Conservation (phyloP, 2,329 filamentous ascomycete species). For the Coleophoma cylindrospora region DNA sequence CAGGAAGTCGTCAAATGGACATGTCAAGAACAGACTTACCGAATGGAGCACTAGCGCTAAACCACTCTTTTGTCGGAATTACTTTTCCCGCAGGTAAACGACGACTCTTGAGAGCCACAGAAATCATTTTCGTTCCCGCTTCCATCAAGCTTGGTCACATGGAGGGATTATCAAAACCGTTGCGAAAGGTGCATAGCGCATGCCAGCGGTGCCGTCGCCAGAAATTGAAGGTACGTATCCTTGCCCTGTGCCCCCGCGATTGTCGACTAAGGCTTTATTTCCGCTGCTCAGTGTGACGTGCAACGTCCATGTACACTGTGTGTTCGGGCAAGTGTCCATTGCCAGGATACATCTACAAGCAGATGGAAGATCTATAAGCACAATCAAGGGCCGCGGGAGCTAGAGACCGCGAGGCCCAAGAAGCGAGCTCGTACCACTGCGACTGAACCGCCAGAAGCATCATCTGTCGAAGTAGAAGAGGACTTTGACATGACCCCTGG, state of each 20-base stretch:
- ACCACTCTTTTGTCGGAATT: no score
- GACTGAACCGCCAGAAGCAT: no score
- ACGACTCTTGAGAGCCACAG: no score
- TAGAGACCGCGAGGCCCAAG: no score
- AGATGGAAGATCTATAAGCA: slow-evolving; percentile 4
- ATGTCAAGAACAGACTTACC: no score
- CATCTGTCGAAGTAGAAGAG: no score
- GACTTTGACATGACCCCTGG: no score
- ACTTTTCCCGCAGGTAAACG: no score
- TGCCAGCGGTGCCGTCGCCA: slow-evolving; percentile 23
- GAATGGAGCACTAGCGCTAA: no score
- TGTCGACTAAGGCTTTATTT: background rate
- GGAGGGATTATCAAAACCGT: background rate
- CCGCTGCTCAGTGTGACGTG: slow-evolving; percentile 19
- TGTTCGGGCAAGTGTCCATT: slow-evolving; percentile 13
- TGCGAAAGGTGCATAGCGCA: slow-evolving; percentile 5
- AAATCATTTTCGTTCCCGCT: no score
- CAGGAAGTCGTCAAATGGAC: no score
- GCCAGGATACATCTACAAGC: slow-evolving; percentile 17
- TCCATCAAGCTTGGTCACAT: background rate
- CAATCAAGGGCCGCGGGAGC: background rate
- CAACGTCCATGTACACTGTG: slow-evolving; percentile 26
- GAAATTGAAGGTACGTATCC: slow-evolving; percentile 19
- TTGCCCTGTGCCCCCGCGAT: background rate
- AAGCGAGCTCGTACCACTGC: no score